A percentile compares a stretch with the other conserved stretches of the same genome.
phyloP scores from a whole-genome alignment of 2,329 filamentous ascomycete genomes.

The Sclerotinia minor region DNA sequence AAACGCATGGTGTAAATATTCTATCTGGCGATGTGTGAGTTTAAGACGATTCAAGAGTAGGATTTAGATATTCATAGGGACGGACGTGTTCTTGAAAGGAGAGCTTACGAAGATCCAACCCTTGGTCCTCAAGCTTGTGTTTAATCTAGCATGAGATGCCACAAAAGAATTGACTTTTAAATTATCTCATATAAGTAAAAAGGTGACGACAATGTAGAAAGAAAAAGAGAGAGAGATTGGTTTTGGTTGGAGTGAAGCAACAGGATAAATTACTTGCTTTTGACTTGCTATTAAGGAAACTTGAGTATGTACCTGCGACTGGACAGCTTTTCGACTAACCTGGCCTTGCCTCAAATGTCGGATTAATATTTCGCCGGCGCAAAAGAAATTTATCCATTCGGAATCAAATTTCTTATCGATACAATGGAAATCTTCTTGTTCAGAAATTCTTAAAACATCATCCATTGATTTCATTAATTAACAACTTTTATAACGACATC shows the following conservation, averaged over 20 bases:
- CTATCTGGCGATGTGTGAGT: background rate
- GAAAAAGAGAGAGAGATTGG: background rate
- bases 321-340: constrained; percentile 17
- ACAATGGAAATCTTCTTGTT: constrained; percentile 11
- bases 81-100: constrained; percentile 9
- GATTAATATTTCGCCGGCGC: constrained; percentile 29
- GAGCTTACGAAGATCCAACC: constrained; percentile 21
- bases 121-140: background rate
- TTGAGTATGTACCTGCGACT: background rate
- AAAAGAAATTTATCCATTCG: constrained; percentile 23
- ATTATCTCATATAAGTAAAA: constrained; percentile 3
- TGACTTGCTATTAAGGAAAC: background rate
- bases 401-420: constrained; percentile 19
- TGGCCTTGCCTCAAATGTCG: constrained; percentile 20
- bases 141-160: constrained; percentile 20
- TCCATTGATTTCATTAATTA: background rate
- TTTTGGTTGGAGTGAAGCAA: constrained; percentile 12
- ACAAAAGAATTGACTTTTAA: background rate
- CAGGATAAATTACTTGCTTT: background rate
- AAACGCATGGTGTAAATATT: constrained; percentile 38
- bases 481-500: constrained; percentile 11
- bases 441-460: background rate
- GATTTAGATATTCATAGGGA: background rate
- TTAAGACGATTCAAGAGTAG: background rate
- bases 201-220: too few species aligned